Conservation (phyloP, 208 protist genomes). For the Naegleria gruberi region DNA sequence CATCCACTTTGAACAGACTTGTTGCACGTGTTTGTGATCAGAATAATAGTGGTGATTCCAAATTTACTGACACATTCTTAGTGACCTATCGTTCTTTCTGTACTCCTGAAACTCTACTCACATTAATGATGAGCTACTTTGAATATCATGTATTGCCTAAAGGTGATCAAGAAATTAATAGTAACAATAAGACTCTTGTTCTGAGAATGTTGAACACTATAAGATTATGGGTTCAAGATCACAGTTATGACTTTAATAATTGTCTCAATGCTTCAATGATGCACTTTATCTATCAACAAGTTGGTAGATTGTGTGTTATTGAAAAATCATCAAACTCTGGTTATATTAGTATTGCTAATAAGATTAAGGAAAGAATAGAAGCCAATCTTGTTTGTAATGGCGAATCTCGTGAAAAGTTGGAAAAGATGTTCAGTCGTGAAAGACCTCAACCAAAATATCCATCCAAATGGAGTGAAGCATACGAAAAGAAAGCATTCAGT, state of each 20-base stretch:
- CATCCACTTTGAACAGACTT: background rate
- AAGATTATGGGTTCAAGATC: background rate
- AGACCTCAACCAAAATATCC: background rate
- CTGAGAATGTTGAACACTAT: background rate
- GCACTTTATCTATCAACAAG: background rate
- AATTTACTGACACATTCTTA: background rate
- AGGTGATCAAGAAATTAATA: background rate
- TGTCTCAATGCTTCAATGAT: background rate
- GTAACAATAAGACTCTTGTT: background rate
- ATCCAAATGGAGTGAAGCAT: background rate
- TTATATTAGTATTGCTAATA: background rate
- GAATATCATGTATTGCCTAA: background rate
- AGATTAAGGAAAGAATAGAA: background rate
- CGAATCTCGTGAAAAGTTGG: background rate
- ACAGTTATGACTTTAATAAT: background rate
- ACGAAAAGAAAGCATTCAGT: background rate
- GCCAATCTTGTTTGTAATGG: background rate
- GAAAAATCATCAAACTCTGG: background rate
- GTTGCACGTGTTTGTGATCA: background rate
- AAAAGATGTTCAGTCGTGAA: background rate
- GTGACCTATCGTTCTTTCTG: background rate
- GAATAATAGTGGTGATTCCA: background rate
- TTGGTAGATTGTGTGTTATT: background rate
- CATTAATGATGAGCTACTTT: background rate
- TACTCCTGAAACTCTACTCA: background rate